These are phyloP conservation scores for Scleroderma bovista DNA, from an alignment of 768 basidiomycete species.

Conservation along the genomic window DNA sequence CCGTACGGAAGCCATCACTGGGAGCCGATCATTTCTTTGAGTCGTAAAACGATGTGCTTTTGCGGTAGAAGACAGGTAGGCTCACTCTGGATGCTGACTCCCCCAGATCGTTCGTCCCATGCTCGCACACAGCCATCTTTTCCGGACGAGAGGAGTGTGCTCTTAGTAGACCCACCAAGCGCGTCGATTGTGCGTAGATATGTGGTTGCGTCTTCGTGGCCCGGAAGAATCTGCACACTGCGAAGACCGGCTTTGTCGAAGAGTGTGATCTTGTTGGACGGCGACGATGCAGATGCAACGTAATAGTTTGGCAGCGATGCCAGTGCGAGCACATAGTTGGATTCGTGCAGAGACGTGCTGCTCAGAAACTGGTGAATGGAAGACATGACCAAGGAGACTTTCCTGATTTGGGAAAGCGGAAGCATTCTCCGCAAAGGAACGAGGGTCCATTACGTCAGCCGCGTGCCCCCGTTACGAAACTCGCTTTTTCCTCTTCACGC, in stretches of 20 bases:
- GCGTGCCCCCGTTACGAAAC: background rate
- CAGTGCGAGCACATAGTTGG: slow-evolving; percentile 59
- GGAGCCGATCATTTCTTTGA: slow-evolving; percentile 25
- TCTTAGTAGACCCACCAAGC: slow-evolving; percentile 37
- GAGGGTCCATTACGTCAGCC: background rate
- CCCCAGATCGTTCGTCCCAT: slow-evolving; percentile 65
- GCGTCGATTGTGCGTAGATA: slow-evolving; percentile 41
- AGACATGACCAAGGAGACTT: slow-evolving; percentile 15
- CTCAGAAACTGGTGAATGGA: slow-evolving; percentile 21
- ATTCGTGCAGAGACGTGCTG: slow-evolving; percentile 31
- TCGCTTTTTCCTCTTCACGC: background rate
- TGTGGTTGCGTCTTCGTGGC: slow-evolving; percentile 56
- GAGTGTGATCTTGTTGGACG: slow-evolving; percentile 59
- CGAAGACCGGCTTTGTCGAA: slow-evolving; percentile 56
- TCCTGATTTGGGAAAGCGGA: slow-evolving; percentile 23
- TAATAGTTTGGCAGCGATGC: slow-evolving; percentile 48
- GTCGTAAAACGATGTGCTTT: slow-evolving; percentile 28
- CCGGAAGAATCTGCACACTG: slow-evolving; percentile 41
- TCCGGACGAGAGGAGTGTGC: slow-evolving; percentile 57
- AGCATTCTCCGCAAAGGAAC: too few species aligned
- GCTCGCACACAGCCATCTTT: slow-evolving; percentile 65
- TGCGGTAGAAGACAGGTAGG: slow-evolving; percentile 5
- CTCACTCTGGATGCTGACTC: slow-evolving; percentile 57
- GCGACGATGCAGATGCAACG: slow-evolving; percentile 54
- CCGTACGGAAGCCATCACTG: slow-evolving; percentile 48